phyloP scores from a whole-genome alignment of 768 basidiomycete genomes.

The Phlegmacium glaucopus region DNA sequence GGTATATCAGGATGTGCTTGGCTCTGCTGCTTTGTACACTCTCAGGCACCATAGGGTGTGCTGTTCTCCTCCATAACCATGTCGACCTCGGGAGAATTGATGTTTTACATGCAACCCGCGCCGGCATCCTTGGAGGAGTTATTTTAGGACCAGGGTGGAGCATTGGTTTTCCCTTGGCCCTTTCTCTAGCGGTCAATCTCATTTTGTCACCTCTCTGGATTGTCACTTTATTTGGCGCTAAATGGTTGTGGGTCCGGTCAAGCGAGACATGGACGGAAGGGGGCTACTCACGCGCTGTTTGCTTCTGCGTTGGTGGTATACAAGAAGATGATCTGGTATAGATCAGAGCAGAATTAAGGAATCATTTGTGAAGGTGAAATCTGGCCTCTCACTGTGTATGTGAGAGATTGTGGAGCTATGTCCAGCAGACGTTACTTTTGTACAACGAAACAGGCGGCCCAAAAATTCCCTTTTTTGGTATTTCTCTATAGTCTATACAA shows the following conservation, averaged over 20 bases:
- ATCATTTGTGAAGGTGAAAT: too few species aligned
- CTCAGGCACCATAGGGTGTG: constrained; percentile 16
- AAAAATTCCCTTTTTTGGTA: too few species aligned
- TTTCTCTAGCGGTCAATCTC: constrained; percentile 7
- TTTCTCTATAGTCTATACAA: too few species aligned
- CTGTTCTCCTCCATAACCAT: constrained; percentile 13
- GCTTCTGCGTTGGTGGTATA: constrained; percentile 15
- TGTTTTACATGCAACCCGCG: constrained; percentile 18
- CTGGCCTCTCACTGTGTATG: too few species aligned
- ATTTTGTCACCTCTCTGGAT: constrained; percentile 18
- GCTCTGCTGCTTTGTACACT: constrained; percentile 12
- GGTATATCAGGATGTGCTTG: constrained; percentile 7
- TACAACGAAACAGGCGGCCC: too few species aligned
- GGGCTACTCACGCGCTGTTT: constrained; percentile 13
- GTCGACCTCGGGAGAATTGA: constrained; percentile 17
- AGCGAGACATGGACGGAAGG: constrained; percentile 16
- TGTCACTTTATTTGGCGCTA: constrained; percentile 17
- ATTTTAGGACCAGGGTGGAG: constrained; percentile 15
- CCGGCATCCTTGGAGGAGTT: constrained; percentile 20
- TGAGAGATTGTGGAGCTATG: too few species aligned
- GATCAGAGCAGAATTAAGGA: constrained; percentile 15
- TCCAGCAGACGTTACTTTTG: too few species aligned
- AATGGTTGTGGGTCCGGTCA: constrained; percentile 15
- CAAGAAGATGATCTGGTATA: constrained; percentile 20
- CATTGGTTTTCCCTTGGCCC: constrained; percentile 9